phyloP scores from a whole-genome alignment of 306 rosid species.

The Argentina anserina region DNA sequence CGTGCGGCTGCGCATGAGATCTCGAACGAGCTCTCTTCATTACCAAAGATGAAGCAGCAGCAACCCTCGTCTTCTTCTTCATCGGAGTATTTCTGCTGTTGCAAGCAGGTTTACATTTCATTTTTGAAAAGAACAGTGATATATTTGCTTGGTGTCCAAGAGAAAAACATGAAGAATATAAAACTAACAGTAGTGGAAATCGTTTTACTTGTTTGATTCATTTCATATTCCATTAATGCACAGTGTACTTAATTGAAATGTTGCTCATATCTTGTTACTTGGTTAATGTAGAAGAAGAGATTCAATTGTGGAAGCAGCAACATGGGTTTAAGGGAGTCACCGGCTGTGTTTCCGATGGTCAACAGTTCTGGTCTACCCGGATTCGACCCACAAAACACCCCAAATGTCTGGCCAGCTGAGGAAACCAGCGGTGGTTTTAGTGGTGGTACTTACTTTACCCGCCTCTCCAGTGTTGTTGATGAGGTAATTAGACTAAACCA shows the following conservation, averaged over 20 bases:
- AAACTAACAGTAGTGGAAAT: background rate
- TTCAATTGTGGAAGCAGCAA: constrained; percentile 23
- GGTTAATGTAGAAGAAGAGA: constrained; percentile 48
- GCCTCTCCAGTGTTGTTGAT: constrained; percentile 11
- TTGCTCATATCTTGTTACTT: background rate
- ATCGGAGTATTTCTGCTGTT: constrained; percentile 42
- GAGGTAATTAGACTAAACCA: constrained; percentile 27
- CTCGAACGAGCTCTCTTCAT: constrained; percentile 89
- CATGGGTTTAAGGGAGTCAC: constrained; percentile 11
- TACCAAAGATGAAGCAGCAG: constrained; percentile 44
- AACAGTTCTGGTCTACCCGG: constrained; percentile 36
- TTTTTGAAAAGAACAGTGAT: background rate
- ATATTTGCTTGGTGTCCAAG: constrained; percentile 9
- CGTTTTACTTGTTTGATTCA: background rate
- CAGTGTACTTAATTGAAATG: background rate
- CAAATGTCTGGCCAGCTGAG: constrained; percentile 9
- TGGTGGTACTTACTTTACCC: background rate
- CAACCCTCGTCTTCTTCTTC: constrained; percentile 17
- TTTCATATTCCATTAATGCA: background rate
- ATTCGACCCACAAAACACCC: constrained; percentile 19
- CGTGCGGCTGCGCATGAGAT: constrained; percentile 40
- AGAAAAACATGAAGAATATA: constrained; percentile 8
- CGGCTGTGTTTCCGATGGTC: constrained; percentile 21
- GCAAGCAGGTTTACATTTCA: constrained; percentile 37
- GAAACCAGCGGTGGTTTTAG: constrained; percentile 12